Evolutionary conservation across 2,329 filamentous ascomycete species (phyloP).

Genomic region (Penicillium sp.): DNA sequence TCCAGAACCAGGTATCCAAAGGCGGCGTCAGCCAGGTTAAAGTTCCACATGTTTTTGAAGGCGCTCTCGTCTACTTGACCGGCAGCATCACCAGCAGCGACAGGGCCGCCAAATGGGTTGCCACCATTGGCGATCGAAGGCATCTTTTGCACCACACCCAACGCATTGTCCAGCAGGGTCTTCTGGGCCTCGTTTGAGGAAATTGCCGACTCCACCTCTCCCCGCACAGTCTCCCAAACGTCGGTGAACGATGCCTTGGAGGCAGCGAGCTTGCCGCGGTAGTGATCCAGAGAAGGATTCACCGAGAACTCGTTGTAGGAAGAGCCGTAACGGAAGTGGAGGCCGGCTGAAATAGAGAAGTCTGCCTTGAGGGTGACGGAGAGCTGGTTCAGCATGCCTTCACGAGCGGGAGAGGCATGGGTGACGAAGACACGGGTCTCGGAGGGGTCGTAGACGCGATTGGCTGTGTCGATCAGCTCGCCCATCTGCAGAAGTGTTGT

Average conservation of each 20-base stretch:
- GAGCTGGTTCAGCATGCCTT: slow-evolving; percentile 94
- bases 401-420: slow-evolving; percentile 90
- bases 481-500: slow-evolving; percentile 97
- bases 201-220: slow-evolving; percentile 91
- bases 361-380: slow-evolving; percentile 96
- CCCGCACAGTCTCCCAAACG: slow-evolving; percentile 97
- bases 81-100: slow-evolving; percentile 62
- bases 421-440: slow-evolving; percentile 96
- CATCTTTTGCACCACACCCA: slow-evolving; percentile 97
- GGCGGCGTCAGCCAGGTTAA: slow-evolving; percentile 93
- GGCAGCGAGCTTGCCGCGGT: slow-evolving; percentile 94
- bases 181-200: slow-evolving; percentile 91
- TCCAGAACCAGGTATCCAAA: slow-evolving; percentile 95
- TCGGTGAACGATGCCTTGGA: slow-evolving; percentile 99
- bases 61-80: slow-evolving; percentile 96
- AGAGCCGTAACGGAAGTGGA: slow-evolving; percentile 97
- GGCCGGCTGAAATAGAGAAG: slow-evolving; percentile 93
- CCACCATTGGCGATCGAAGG: slow-evolving; percentile 89
- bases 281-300: slow-evolving; percentile 95
- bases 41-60: slow-evolving; percentile 99
- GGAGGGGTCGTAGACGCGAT: slow-evolving; percentile 95
- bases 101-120: slow-evolving; percentile 89
- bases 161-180: slow-evolving; percentile 81
- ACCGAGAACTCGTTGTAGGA: slow-evolving; percentile 99
- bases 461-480: slow-evolving; percentile 93